Evolutionary conservation across 768 basidiomycete genomes (phyloP).

Genomic region (Hygrocybe punicea): DNA sequence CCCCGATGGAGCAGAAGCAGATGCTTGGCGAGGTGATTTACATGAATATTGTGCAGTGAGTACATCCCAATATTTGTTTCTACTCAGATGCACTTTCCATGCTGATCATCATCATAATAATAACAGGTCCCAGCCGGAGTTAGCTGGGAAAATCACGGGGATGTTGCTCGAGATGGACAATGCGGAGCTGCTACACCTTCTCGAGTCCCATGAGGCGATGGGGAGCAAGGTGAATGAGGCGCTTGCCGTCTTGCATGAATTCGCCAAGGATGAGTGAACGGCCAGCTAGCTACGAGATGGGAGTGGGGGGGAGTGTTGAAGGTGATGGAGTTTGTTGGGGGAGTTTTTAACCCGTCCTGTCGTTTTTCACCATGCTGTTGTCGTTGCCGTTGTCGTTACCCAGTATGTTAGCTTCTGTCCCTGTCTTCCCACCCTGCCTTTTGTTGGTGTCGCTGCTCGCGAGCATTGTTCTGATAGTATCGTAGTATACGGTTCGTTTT

Average conservation of each 20-base stretch:
- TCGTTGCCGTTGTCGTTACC: too few relatives aligned
- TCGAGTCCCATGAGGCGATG: conserved; percentile 81
- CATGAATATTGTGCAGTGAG: conserved; percentile 81
- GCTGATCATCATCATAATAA: conserved; percentile 1
- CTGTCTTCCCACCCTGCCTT: not conserved
- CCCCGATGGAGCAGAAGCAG: conserved; percentile 93
- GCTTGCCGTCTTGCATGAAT: conserved; percentile 83
- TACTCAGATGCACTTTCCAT: conserved; percentile 2
- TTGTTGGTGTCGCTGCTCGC: not conserved
- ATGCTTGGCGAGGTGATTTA: conserved; percentile 97
- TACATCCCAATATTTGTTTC: conserved; percentile 19
- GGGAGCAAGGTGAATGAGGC: conserved; percentile 91
- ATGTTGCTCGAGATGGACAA: conserved; percentile 99
- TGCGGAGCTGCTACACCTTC: conserved; percentile 81
- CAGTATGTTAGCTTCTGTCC: not conserved
- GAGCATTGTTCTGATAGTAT: not conserved
- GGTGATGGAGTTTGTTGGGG: conserved; percentile 33
- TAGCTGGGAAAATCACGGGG: conserved; percentile 98
- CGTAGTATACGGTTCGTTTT: not conserved
- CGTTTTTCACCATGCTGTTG: conserved; percentile 11
- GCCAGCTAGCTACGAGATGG: conserved; percentile 10
- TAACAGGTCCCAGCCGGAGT: conserved; percentile 77
- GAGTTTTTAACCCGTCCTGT: conserved; percentile 47
- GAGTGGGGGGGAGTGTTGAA: not conserved
- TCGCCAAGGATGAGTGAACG: conserved; percentile 45